Evolutionary conservation across 345 rosid genomes (phyloP), one percentile per base, ranked within the genome.

Genomic region (Syzygium grande): DNA sequence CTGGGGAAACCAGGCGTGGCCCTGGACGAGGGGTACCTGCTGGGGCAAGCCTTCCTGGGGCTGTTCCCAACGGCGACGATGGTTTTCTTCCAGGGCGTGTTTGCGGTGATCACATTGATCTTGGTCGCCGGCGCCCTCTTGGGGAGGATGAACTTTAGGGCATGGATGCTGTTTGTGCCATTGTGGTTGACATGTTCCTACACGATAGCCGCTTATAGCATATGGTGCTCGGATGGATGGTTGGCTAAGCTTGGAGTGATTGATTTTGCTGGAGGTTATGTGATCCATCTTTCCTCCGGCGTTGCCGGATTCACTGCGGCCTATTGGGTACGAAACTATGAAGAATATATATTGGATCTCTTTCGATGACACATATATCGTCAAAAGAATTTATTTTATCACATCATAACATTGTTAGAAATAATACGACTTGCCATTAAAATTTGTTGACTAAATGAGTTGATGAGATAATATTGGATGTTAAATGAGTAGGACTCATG

Each of bases 271-370:
- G 94, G 94, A 4, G 96, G 95, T 14, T 93, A 87, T 84, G 95
- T 93, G 9, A 93, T 94, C 89, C 94, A 93, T 51, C 90, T 93
- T 12, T 89, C 94, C 8, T 87, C 94, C 6, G 95, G 95, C 8
- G 91, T 91, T 85, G 94, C 93, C 23, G 94, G 94, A 11, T 92
- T 92, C 93, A 92, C 95, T 29, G 92, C 94, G 10, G 92, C 95
- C 10, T 94, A 59, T 79, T 91, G 95, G 94, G 94, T 93, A 88
- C 59, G 77, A 80, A 73, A 73, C 25, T 19, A 38, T 11, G 38
- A 1, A 38, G 46, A 34, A 38, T 7, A 1, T 4, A 5, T 9
- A 38, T 38, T 19, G 19, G 0, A 9, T 5, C 13, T 73, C 49
- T 9, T 73, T 68, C 3, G 1, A 34, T 34, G 19, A 68, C 25